A percentile compares a stretch with the other conserved stretches of the same genome.
These are phyloP conservation scores for Eremochloa ophiuroides DNA, from an alignment of 176 grass and related monocot species.

Conservation along the genomic window DNA sequence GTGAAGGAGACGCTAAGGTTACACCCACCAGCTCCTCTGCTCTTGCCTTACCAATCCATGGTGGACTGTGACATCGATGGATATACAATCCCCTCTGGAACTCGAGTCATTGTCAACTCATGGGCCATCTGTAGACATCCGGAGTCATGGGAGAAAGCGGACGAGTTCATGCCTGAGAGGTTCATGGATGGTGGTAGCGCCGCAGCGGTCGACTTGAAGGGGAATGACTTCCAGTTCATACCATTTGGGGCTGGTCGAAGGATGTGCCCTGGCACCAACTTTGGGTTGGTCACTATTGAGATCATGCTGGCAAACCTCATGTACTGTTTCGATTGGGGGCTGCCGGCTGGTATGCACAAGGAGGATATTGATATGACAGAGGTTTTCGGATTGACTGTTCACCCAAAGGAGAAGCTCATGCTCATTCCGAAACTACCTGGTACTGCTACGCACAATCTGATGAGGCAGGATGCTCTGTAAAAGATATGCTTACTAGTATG, in stretches of 20 bases:
- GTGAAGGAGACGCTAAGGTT: background rate
- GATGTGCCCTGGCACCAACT: background rate
- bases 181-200: background rate
- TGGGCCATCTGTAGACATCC: background rate
- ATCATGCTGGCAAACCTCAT: background rate
- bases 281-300: background rate
- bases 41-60: background rate
- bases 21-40: background rate
- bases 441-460: background rate
- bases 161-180: background rate
- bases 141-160: background rate
- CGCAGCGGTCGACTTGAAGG: background rate
- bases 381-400: background rate
- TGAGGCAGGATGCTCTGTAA: background rate
- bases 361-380: background rate
- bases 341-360: background rate
- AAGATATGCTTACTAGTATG: background rate
- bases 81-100: background rate
- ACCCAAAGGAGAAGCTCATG: background rate
- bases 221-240: background rate
- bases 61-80: background rate
- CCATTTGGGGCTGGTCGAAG: background rate
- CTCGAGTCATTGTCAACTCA: background rate
- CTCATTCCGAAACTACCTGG: background rate
- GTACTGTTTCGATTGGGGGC: background rate